Base-by-base conservation (phyloP, 495 filamentous ascomycete species). In the Neurospora tetrasperma region DNA sequence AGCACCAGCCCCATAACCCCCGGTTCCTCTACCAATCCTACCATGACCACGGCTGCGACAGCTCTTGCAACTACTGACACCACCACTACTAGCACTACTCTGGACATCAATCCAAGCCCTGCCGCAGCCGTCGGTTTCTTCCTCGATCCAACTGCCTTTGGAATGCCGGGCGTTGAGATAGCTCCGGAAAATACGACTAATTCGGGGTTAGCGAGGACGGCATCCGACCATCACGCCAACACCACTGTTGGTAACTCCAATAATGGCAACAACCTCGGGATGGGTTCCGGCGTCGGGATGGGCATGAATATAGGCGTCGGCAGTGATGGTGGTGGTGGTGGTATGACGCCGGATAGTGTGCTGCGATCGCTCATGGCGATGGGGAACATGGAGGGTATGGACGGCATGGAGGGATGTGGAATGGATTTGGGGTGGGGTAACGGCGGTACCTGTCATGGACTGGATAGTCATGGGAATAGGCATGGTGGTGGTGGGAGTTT, bases 311-410 rank as follows among this genome's bases (percentile, higher is more conserved):
- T 86, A 83, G 70, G 75, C 35, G 35, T 38, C 4, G 35, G 35
- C 35, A 38, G 35, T 6, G 35, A 5, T 48, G 68, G 14, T 48
- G 68, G 14, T 54, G 43, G 27, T 31, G 43, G 72, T 42, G 85
- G 80, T 9, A 84, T 87, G 82, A 86, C 85, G 23, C 85, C 86
- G 5, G 83, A 87, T 35, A 84, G 85, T 0, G 80, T 88, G 20
- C 79, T 88, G 18, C 81, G 83, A 70, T 80, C 84, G n/a, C 79
- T 88, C 16, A 82, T 87, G 77, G 77, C 81, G 14, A 83, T 85
- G 79, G 76, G 74, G 42, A 76, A 80, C 9, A 83, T 86, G 78
- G 85, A 86, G 23, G 78, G 76, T 46, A 80, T 86, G 78, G 83
- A 84, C 42, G 23, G 23, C 5, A 62, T 62, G 27, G 54, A 66